phyloP scores from a whole-genome alignment of 306 rosid species.

The Begonia masoniana region DNA sequence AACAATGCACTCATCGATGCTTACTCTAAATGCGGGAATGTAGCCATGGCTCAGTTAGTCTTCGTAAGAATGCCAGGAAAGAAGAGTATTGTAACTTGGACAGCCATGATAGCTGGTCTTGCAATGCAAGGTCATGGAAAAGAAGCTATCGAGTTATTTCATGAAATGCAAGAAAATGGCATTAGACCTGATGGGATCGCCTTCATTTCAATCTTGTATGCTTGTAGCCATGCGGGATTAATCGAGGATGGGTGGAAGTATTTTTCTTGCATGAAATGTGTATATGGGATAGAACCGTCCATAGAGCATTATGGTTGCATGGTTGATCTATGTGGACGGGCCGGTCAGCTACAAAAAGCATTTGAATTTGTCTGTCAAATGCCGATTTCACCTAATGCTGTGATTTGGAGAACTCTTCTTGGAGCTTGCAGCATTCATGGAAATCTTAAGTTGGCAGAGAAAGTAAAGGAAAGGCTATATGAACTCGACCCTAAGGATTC shows the following conservation, averaged over 20 bases:
- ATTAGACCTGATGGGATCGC: slow-evolving; percentile 54
- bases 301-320: slow-evolving; percentile 83
- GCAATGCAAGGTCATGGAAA: slow-evolving; percentile 82
- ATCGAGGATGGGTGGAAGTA: slow-evolving; percentile 44
- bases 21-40: slow-evolving; percentile 59
- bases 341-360: slow-evolving; percentile 61
- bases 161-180: slow-evolving; percentile 52
- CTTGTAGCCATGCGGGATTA: slow-evolving; percentile 72
- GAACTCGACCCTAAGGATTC: slow-evolving; percentile 64
- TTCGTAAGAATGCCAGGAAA: slow-evolving; percentile 38
- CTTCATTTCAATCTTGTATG: slow-evolving; percentile 65
- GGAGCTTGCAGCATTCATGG: slow-evolving; percentile 94
- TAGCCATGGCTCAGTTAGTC: slow-evolving; percentile 49
- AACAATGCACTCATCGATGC: slow-evolving; percentile 65
- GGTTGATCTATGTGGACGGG: slow-evolving; percentile 78
- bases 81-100: slow-evolving; percentile 61
- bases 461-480: slow-evolving; percentile 54
- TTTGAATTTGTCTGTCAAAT: slow-evolving; percentile 48
- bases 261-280: slow-evolving; percentile 49
- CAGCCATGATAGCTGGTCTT: slow-evolving; percentile 57
- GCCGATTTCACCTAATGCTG: slow-evolving; percentile 57
- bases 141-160: slow-evolving; percentile 51
- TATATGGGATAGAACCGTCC: slow-evolving; percentile 43
- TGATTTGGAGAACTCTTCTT: slow-evolving; percentile 81
- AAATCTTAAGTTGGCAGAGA: slow-evolving; percentile 48